These are phyloP conservation scores for Fonsecaea multimorphosa DNA, from an alignment of 2,329 filamentous ascomycete species.

Conservation along the genomic window DNA sequence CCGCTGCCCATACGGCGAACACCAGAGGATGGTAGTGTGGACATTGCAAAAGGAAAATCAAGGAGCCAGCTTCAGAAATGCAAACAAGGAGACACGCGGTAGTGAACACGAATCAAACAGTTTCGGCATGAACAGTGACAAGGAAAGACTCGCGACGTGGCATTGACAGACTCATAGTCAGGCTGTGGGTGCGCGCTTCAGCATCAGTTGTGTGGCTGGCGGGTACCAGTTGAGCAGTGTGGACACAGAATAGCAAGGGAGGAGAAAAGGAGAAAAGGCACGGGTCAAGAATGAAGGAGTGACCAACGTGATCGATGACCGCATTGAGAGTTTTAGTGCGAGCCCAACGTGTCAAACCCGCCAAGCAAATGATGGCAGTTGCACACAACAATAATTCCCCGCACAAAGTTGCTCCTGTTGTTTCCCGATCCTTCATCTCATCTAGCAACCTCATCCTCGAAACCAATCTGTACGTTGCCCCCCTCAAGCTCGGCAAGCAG, in stretches of 20 bases:
- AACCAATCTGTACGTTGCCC: conserved; percentile 26
- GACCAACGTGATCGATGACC: conserved; percentile 14
- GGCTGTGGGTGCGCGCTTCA: not conserved
- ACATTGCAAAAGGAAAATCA: conserved; percentile 9
- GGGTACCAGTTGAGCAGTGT: not conserved
- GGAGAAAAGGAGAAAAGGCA: not conserved
- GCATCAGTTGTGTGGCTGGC: not conserved
- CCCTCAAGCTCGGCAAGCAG: not conserved
- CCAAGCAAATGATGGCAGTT: conserved; percentile 24
- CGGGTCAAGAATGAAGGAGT: not conserved
- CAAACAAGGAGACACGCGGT: not conserved
- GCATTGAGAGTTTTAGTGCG: conserved; percentile 15
- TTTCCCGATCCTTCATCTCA: conserved; percentile 27
- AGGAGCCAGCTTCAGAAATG: not conserved
- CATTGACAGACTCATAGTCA: not conserved
- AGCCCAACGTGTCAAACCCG: conserved; percentile 21
- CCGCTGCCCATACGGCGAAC: conserved; percentile 26
- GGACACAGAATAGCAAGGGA: not conserved
- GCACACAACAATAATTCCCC: conserved; percentile 24
- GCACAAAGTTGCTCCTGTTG: conserved; percentile 18
- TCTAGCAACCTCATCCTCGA: conserved; percentile 35
- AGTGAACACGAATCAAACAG: not conserved
- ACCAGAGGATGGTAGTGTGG: conserved; percentile 24
- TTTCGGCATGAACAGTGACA: not conserved
- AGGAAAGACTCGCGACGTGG: not conserved